Base-by-base conservation (phyloP, 768 basidiomycete species). In the Heimioporus sp. region DNA sequence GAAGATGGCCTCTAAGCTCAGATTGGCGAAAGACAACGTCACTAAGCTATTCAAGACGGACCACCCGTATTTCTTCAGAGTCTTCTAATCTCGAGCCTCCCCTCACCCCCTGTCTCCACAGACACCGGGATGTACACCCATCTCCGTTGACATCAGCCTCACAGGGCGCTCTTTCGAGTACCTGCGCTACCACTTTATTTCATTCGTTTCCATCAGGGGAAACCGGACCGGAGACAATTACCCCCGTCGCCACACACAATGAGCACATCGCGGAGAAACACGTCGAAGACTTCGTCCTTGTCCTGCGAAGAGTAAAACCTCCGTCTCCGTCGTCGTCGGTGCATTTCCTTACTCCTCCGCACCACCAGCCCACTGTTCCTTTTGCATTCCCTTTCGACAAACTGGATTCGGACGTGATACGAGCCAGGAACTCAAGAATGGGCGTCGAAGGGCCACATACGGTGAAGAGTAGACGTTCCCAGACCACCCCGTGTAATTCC, bases 281-380 rank as follows among this genome's bases (percentile, higher is more conserved):
- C 19, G 12, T 48, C 19, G 54, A 55, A 12, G 34, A 37, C 28
- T 48, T 54, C 35, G 21, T 54, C 30, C 34, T 19, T 37, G 11
- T 39, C 21, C 19, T 38, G 10, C 51, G 20, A 53, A 32, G 21
- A 20, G 19, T 34, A 16, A 28, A 28, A 28, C 43, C 15, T 20
- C 44, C 31, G 9, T 39, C 41, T 30, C 41, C 36, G 9, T 34
- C 41, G 15, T 31, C 31, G 8, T n/a, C 48, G 15, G 16, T 11
- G 15, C 19, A 19, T 7, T 32, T 24, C 46, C 45, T 32, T 36
- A 11, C 24, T 16, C 10, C 28, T 4, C 32, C 43, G 8, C 24
- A 34, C 6, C n/a, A 17, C 17, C 32, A 20, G 32, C 47, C 7
- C 16, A 19, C 10, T 3, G 28, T 3, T 19, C 36, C 39, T 19